Base-by-base conservation (phyloP, 768 basidiomycete species). In the Panellus pusillus region DNA sequence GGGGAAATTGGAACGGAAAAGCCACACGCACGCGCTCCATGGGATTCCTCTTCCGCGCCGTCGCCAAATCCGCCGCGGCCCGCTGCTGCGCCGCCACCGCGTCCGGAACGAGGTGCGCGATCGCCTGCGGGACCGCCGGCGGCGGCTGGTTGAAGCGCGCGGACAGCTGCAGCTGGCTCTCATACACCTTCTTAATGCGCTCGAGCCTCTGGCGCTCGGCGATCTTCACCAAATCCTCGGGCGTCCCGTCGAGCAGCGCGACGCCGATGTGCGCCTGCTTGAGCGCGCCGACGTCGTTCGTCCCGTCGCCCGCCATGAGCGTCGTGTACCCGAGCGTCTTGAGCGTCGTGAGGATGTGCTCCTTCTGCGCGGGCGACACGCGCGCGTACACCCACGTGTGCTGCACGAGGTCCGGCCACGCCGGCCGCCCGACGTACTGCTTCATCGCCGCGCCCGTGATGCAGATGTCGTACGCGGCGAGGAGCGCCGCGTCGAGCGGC, bases 371-470 rank as follows among this genome's bases (percentile, higher is more conserved):
- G 2, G 97, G 97, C 11, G 96, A 96, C 14, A 98, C 96, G 29
- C 96, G 93, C 20, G 97, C 97, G 61, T 99, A 99, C 45, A 99
- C 96, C 93, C 93, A 98, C 1, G 93, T 93, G 65, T 97, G 86
- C 63, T 94, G 91, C 2, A 97, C 89, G 42, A 99, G 87, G 55
- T n/a, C n/a, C n/a, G n/a, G n/a, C n/a, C n/a, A n/a, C n/a, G n/a
- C n/a, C n/a, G n/a, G n/a, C n/a, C n/a, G n/a, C n/a, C n/a, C n/a
- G n/a, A n/a, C n/a, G n/a, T 83, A 94, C 62, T 94, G 93, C 67
- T 87, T 91, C 73, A 99, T 80, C 5, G 97, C 97, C 14, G 88
- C 83, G 42, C 97, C 97, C 3, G 97, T 98, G 61, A 98, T 81
- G 68, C 97, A 98, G 59, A 99, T 93, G 69, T 99, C 97, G 71